Evolutionary conservation across 1,284 basidiomycete species (phyloP).

Genomic region (Trametes pubescens): DNA sequence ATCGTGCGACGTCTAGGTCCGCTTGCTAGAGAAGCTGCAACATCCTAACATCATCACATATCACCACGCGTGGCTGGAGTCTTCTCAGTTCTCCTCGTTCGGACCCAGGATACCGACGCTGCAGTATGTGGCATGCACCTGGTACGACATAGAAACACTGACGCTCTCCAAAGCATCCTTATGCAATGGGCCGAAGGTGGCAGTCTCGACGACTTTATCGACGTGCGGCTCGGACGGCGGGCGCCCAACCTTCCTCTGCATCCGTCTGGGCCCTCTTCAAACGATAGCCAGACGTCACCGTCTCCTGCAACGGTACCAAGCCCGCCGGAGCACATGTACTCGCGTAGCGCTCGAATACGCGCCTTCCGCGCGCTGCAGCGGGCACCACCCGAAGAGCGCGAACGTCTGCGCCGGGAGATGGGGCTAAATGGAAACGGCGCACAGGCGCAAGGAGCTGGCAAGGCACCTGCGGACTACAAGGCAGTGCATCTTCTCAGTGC

Average conservation of each 20-base stretch:
- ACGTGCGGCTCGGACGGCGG: slow-evolving; percentile 67
- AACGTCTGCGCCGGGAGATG: slow-evolving; percentile 61
- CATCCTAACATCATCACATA: slow-evolving; percentile 96
- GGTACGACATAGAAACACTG: background rate
- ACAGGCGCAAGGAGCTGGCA: slow-evolving; percentile 21
- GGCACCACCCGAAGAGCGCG: slow-evolving; percentile 69
- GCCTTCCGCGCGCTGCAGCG: slow-evolving; percentile 76
- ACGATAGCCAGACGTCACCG: slow-evolving; percentile 20
- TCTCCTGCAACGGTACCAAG: slow-evolving; percentile 28
- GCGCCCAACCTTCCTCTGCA: slow-evolving; percentile 31
- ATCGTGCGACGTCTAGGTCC: slow-evolving; percentile 57
- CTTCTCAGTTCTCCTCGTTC: slow-evolving; percentile 83
- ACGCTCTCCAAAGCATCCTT: slow-evolving; percentile 68
- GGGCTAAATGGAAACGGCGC: slow-evolving; percentile 41
- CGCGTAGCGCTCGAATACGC: slow-evolving; percentile 75
- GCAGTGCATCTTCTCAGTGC: slow-evolving; percentile 84
- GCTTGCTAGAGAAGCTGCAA: slow-evolving; percentile 84
- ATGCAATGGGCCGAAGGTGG: slow-evolving; percentile 96
- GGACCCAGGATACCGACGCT: slow-evolving; percentile 85
- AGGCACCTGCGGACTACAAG: slow-evolving; percentile 53
- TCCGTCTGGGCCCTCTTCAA: slow-evolving; percentile 35
- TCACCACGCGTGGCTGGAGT: slow-evolving; percentile 95
- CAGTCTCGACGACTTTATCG: slow-evolving; percentile 83
- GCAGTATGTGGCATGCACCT: slow-evolving; percentile 55
- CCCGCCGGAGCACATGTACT: slow-evolving; percentile 46